A percentile compares a stretch with the other conserved stretches of the same genome.
Evolutionary conservation across 2,329 filamentous ascomycete species (phyloP).

Genomic region (Diplodia seriata): DNA sequence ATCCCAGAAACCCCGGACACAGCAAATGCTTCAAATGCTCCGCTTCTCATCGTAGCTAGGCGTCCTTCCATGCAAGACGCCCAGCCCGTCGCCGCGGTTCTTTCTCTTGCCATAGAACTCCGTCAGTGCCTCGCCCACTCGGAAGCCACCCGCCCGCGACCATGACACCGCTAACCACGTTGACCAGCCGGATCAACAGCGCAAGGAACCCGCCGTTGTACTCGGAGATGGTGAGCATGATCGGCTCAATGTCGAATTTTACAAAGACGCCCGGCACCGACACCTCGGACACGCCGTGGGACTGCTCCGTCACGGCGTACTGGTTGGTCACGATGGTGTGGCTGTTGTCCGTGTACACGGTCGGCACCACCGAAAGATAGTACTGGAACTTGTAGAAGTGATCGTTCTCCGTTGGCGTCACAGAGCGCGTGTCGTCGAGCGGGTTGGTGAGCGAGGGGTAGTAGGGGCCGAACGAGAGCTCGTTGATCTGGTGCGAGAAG

Average conservation of each 20-base stretch:
- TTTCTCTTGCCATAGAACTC: conserved; percentile 57
- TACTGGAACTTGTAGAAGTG: conserved; percentile 99
- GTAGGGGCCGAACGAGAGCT: conserved; percentile 96
- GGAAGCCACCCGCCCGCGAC: conserved; percentile 95
- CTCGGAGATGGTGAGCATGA: conserved; percentile 85
- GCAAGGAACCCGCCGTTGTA: conserved; percentile 75
- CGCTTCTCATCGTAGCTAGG: conserved; percentile 28
- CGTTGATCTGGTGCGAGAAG: conserved; percentile 95
- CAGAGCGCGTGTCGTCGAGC: conserved; percentile 86
- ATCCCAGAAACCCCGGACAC: conserved; percentile 10
- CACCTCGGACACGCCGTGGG: conserved; percentile 70
- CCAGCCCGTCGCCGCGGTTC: conserved; percentile 52
- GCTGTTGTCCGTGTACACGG: conserved; percentile 72
- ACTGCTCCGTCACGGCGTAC: conserved; percentile 95
- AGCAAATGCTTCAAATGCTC: conserved; percentile 5
- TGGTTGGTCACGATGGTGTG: conserved; percentile 90
- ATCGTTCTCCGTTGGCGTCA: conserved; percentile 58
- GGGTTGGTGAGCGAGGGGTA: conserved; percentile 94
- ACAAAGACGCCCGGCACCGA: conserved; percentile 90
- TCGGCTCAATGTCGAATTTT: conserved; percentile 98
- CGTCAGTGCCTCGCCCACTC: conserved; percentile 76
- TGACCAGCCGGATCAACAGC: conserved; percentile 83
- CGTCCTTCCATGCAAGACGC: conserved; percentile 49
- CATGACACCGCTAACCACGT: conserved; percentile 87
- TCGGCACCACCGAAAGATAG: conserved; percentile 93